Base-by-base conservation (phyloP, 805 yeast genomes). In the Ogataea dorogensis region DNA sequence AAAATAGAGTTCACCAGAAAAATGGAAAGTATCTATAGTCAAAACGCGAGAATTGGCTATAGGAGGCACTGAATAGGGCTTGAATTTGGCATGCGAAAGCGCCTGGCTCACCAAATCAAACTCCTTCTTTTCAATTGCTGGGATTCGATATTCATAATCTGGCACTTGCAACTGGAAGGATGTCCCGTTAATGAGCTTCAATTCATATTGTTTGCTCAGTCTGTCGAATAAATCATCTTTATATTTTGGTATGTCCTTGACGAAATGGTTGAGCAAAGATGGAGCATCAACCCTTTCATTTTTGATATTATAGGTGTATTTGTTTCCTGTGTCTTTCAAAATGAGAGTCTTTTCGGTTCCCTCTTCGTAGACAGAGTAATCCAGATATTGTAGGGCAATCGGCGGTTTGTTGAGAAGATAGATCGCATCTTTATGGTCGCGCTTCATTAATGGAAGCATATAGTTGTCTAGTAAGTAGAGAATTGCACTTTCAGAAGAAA, bases 1-100 rank as follows among this genome's bases (percentile, higher is more conserved):
- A 26, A 68, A 57, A 41, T 71, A 80, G 8, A 51, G 60, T 15
- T 66, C 65, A 3, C 68, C 71, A 18, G 70, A 67, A 47, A 65
- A 70, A 10, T 51, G 55, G 42, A 85, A 73, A 16, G 67, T 45
- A 27, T 51, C 57, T n/a, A 41, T 27, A 15, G 39, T 17, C 4
- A 41, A 28, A 5, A 47, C 51, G 8, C 24, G 24, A 9, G 46
- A 29, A 7, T 34, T 24, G 6, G 47, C 26, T 1, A 43, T 17
- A n/a, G 49, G 51, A 5, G 45, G 38, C n/a, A 40, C 38, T 3
- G 44, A 28, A 18, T 42, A 31, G 1, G 53, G 50, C 28, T 45
- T 38, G 29, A 28, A 42, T 7, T 30, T 37, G 16, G 49, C 39
- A 5, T 15, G 3, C 2, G 28, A 10, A 2, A 41, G 15, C 2